Percentiles rank a stretch among this genome's conserved stretches.
Evolutionary conservation across 2,329 filamentous ascomycete species (phyloP).

Genomic region (Aspergillus costaricaensis): DNA sequence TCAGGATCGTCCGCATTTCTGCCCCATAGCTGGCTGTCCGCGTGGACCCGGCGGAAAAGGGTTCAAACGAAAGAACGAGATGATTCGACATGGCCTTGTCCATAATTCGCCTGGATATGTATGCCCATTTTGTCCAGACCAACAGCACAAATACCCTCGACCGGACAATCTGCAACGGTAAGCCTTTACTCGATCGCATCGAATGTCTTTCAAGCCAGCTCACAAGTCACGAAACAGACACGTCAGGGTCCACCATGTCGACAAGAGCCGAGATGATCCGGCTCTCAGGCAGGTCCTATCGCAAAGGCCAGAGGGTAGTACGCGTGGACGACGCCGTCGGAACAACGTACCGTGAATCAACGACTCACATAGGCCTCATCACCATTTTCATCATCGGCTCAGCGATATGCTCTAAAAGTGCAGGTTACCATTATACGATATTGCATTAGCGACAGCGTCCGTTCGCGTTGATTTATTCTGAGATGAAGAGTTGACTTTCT

Average conservation of each 20-base stretch:
- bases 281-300: conserved; percentile 78
- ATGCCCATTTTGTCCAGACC: conserved; percentile 91
- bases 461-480: conserved; percentile 1
- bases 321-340: conserved; percentile 74
- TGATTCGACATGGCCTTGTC: conserved; percentile 79
- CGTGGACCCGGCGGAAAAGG: conserved; percentile 64
- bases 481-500: background rate
- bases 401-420: background rate
- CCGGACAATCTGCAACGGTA: conserved; percentile 96
- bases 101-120: conserved; percentile 94
- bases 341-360: conserved; percentile 27
- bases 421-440: conserved; percentile 12
- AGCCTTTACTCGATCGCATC: conserved; percentile 28
- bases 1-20: conserved; percentile 64
- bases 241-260: conserved; percentile 86
- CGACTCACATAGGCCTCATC: background rate
- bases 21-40: conserved; percentile 59
- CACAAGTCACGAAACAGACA: conserved; percentile 60
- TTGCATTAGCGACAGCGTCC: conserved; percentile 13
- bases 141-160: conserved; percentile 90
- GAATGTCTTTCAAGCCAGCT: background rate
- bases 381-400: background rate
- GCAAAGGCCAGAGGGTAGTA: conserved; percentile 81
- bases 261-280: conserved; percentile 87
- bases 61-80: conserved; percentile 70